Base-by-base conservation (phyloP, 805 yeast genomes). In the Ogataea paradorogensis region DNA sequence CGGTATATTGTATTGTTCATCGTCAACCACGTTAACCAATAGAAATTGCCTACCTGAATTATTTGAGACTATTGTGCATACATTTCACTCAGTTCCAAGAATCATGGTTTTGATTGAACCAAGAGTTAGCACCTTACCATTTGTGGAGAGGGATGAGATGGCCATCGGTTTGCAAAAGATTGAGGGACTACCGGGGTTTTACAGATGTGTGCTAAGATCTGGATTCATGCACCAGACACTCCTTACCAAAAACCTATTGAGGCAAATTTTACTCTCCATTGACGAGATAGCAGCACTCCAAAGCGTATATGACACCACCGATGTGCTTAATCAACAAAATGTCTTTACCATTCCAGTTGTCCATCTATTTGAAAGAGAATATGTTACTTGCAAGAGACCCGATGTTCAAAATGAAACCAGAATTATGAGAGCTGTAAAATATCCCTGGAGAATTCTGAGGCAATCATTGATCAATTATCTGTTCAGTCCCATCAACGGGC, bases 21-120 rank as follows among this genome's bases (percentile, higher is more conserved):
- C 54, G 1, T 52, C 63, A 37, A 63, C 63, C 30, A 59, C 67
- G 15, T 53, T 67, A 33, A 59, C 59, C 30, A 67, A 70, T 7
- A 71, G 73, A 7, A 71, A 70, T 49, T 69, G 74, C 0, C 61
- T 74, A 14, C 80, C 80, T 2, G 61, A 56, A 3, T 53, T 72
- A 9, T 67, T 71, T 48, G 59, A 55, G 20, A 56, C 52, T 32
- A 40, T 72, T 15, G 50, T 74, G 9, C 53, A 59, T n/a, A 50
- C 69, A 8, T 74, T 73, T 48, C 62, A 67, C 3, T 56, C 71
- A 7, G 52, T 73, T 9, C 78, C 80, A 0, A 56, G 65, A 9
- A 53, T 65, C 9, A 68, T 74, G 42, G 55, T 76, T 9, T 69
- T 76, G 42, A 56, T 74, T 40, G 67, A 73, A 10, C 56, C 66